Conservation (phyloP, 2,329 filamentous ascomycete species). For the Botryosphaeria dothidea region DNA sequence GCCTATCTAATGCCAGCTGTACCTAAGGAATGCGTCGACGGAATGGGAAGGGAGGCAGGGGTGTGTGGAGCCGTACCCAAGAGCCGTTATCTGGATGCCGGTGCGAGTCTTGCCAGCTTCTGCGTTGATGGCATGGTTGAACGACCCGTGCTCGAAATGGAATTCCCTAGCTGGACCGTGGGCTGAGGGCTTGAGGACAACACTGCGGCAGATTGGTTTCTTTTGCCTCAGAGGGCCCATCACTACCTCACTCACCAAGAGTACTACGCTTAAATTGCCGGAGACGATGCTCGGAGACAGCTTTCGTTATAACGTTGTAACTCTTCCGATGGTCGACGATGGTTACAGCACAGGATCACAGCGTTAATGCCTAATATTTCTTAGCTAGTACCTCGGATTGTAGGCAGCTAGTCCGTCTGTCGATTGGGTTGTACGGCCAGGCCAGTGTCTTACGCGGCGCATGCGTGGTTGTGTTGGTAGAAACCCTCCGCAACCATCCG, state of each 20-base stretch:
- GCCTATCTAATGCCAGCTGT: neutral
- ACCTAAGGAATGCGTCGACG: neutral
- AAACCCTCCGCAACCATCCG: neutral
- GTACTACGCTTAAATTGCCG: neutral
- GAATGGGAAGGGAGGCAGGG: neutral
- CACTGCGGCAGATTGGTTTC: neutral
- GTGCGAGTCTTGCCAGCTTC: no score
- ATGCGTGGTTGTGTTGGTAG: neutral
- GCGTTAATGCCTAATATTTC: neutral
- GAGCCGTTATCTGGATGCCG: no score
- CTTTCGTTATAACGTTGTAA: neutral
- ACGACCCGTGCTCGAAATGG: neutral
- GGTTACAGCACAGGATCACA: neutral
- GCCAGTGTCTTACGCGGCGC: neutral
- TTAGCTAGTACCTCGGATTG: neutral
- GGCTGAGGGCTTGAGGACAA: neutral
- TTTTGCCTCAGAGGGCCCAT: neutral
- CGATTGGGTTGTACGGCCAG: neutral
- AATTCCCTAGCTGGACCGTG: neutral
- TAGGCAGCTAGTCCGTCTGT: neutral
- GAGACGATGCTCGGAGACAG: neutral
- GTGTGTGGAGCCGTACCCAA: no score
- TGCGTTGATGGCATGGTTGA: neutral
- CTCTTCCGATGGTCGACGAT: neutral
- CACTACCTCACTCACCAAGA: neutral